Base-by-base conservation (phyloP, 768 basidiomycete genomes). In the Panaeolus papilionaceus region DNA sequence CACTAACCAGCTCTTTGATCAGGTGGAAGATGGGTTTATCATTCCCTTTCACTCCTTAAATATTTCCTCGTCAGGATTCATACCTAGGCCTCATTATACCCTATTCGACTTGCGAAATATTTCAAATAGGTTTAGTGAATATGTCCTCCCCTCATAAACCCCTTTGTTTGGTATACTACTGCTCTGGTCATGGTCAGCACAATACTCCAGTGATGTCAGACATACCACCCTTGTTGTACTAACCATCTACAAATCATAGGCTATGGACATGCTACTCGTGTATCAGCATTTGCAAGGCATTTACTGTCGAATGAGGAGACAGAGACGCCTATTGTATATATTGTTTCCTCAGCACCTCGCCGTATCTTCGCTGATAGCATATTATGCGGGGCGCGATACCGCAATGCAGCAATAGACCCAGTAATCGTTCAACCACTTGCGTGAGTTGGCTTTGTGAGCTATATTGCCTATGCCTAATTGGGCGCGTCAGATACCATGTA, bases 221-320 rank as follows among this genome's bases (percentile, higher is more conserved):
- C 47, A 51, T 33, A 12, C 47, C 8, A 2, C 37, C 16, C 58
- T 37, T 28, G 10, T 62, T 12, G 20, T 40, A 38, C 51, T 67
- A n/a, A 66, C 40, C 20, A 42, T 44, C 63, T 38, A 11, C 40
- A 42, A 49, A 44, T 20, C n/a, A 26, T 70, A 91, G 89, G 90
- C n/a, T 93, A 90, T 66, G 90, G 92, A n/a, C 92, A 94, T 74
- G 92, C 92, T 9, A 94, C 92, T 3, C 87, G 92, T 42, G 92
- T 93, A 16, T 91, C 91, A 16, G 92, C 92, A 1, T 88, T 93
- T 69, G 82, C 90, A 3, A 77, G 81, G 58, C 86, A 89, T 70
- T 81, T 94, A 18, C 79, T 90, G 23, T 80, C 77, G 63, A 79
- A 89, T 14, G 71, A 75, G 9, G 69, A 72, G n/a, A 69, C 76